A percentile compares a stretch with the other conserved stretches of the same genome.
These are phyloP conservation scores for Sphaerosporella brunnea DNA, from an alignment of 495 filamentous ascomycete genomes.

Conservation along the genomic window DNA sequence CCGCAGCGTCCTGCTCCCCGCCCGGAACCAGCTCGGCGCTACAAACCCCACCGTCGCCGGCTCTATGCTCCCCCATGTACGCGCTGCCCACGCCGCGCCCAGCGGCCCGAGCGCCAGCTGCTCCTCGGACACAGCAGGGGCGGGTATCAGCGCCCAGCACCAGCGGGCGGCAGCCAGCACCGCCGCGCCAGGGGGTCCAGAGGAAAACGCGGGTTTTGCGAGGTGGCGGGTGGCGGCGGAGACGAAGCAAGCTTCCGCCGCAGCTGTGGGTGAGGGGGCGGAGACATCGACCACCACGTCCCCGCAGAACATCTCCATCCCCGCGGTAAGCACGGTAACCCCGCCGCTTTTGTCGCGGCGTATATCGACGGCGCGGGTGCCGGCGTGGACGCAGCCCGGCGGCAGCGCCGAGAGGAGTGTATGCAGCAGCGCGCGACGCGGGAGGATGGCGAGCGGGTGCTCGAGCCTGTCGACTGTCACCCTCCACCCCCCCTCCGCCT, in stretches of 20 bases:
- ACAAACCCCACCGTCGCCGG: too few species aligned
- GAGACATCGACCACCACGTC: not conserved
- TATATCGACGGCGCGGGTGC: not conserved
- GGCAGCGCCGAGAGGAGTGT: not conserved
- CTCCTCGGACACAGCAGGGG: too few species aligned
- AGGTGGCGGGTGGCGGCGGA: not conserved
- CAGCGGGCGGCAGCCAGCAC: not conserved
- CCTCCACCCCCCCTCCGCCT: not conserved
- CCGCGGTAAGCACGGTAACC: not conserved
- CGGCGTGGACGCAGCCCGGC: not conserved
- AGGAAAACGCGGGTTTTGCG: not conserved
- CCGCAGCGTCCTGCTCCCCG: too few species aligned
- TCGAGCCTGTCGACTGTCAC: not conserved
- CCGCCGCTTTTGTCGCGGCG: not conserved
- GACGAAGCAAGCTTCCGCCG: not conserved
- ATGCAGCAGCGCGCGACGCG: not conserved
- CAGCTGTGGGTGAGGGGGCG: not conserved
- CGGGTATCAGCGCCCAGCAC: too few species aligned
- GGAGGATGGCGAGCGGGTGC: not conserved
- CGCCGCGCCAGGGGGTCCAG: not conserved
- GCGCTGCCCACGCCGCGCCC: too few species aligned
- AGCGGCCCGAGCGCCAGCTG: too few species aligned
- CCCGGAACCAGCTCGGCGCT: too few species aligned
- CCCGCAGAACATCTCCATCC: not conserved
- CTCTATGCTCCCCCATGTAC: too few species aligned